These are phyloP conservation scores for Cladosporium sp. DNA, from an alignment of 2,329 filamentous ascomycete genomes.

Conservation along the genomic window DNA sequence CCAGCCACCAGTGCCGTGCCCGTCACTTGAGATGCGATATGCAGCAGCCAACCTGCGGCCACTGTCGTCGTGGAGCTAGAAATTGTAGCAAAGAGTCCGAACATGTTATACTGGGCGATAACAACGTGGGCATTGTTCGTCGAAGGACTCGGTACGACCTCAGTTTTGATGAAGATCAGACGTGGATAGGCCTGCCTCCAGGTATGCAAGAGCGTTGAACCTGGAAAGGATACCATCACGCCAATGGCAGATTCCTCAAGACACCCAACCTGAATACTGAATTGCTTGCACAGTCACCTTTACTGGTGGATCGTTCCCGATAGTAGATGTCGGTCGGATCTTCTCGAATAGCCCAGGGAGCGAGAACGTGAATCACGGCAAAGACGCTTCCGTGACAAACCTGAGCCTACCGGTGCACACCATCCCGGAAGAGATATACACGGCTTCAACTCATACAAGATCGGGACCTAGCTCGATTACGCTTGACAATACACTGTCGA, in stretches of 20 bases:
- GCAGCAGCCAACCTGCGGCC: slow-evolving; percentile 3
- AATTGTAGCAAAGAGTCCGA: slow-evolving; percentile 1
- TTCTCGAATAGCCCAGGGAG: background rate
- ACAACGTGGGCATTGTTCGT: background rate
- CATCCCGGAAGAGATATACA: background rate
- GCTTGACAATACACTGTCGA: background rate
- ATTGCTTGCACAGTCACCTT: background rate
- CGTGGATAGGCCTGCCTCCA: background rate
- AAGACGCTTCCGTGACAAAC: background rate
- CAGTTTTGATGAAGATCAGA: background rate
- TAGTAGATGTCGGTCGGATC: background rate
- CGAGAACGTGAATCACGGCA: background rate
- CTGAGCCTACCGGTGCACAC: background rate
- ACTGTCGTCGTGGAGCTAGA: background rate
- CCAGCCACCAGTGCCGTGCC: slow-evolving; percentile 1
- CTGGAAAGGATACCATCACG: background rate
- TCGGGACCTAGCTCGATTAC: background rate
- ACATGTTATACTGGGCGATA: background rate
- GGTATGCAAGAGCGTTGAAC: background rate
- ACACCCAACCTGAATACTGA: background rate
- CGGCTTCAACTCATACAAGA: background rate
- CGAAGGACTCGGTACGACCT: background rate
- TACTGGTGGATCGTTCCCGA: background rate
- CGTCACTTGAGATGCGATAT: slow-evolving; percentile 4
- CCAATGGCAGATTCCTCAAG: background rate